Conservation (phyloP, 1,284 basidiomycete genomes). For the Puccinia horiana region DNA sequence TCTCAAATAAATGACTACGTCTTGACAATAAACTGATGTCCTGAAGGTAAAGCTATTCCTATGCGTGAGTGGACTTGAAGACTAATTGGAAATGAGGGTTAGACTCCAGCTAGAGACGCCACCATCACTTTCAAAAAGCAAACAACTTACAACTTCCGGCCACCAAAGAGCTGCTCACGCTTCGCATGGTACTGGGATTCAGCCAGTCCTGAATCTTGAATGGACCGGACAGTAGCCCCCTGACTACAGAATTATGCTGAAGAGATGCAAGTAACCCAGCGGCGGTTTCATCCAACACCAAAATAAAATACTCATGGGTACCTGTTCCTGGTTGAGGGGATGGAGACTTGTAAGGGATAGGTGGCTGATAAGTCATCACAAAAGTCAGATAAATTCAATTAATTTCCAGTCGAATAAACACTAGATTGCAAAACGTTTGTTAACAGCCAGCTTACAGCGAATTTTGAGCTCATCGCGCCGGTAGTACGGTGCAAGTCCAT, state of each 20-base stretch:
- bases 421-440: not conserved
- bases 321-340: conserved; percentile 1
- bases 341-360: conserved; percentile 11
- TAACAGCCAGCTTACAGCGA: not conserved
- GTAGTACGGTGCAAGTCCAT: not conserved
- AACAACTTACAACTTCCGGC: not conserved
- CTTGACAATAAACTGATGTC: too few relatives aligned
- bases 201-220: not conserved
- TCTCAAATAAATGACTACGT: too few relatives aligned
- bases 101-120: not conserved
- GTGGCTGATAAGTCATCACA: not conserved
- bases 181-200: not conserved
- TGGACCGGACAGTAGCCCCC: not conserved
- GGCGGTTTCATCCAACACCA: conserved; percentile 4
- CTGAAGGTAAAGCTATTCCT: not conserved
- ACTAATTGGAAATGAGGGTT: not conserved
- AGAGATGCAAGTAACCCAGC: not conserved
- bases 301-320: conserved; percentile 13
- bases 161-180: not conserved
- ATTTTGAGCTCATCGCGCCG: not conserved
- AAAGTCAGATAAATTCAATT: not conserved
- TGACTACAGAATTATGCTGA: not conserved
- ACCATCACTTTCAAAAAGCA: not conserved
- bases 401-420: too few relatives aligned
- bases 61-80: conserved; percentile 8